phyloP scores from a whole-genome alignment of 495 filamentous ascomycete species.

The Penicillium roqueforti region DNA sequence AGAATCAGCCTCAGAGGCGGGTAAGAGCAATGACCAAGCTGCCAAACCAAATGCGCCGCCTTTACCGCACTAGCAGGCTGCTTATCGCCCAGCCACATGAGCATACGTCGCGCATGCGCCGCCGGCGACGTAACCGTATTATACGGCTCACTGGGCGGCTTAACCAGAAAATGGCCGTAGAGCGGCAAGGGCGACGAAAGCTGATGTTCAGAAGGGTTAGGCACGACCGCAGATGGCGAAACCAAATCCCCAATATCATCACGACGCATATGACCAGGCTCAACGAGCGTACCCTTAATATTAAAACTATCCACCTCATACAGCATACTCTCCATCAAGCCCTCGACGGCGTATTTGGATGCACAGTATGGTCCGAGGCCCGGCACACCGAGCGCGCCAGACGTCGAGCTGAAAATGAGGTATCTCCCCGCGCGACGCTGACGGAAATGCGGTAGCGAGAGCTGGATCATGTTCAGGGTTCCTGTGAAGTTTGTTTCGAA shows the following conservation, averaged over 20 bases:
- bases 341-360: slow-evolving; percentile 94
- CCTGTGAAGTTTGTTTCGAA: slow-evolving; percentile 98
- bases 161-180: slow-evolving; percentile 90
- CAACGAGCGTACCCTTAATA: slow-evolving; percentile 87
- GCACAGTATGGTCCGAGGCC: slow-evolving; percentile 93
- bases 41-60: slow-evolving; percentile 94
- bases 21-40: slow-evolving; percentile 87
- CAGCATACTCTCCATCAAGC: slow-evolving; percentile 88
- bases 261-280: slow-evolving; percentile 80
- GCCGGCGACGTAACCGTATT: slow-evolving; percentile 70
- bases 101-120: slow-evolving; percentile 83
- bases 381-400: slow-evolving; percentile 83
- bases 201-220: slow-evolving; percentile 29
- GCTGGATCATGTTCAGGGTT: slow-evolving; percentile 85
- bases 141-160: slow-evolving; percentile 79
- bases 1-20: slow-evolving; percentile 81
- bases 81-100: slow-evolving; percentile 90
- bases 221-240: slow-evolving; percentile 24
- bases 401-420: slow-evolving; percentile 88
- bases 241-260: slow-evolving; percentile 54
- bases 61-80: slow-evolving; percentile 91
- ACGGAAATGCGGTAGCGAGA: slow-evolving; percentile 85
- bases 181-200: slow-evolving; percentile 58
- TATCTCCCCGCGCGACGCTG: slow-evolving; percentile 70
- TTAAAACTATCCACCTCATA: slow-evolving; percentile 92